Evolutionary conservation across 1,284 basidiomycete genomes (phyloP), one percentile per base, ranked within the genome.

Genomic region (Pyrrhoderma noxium): DNA sequence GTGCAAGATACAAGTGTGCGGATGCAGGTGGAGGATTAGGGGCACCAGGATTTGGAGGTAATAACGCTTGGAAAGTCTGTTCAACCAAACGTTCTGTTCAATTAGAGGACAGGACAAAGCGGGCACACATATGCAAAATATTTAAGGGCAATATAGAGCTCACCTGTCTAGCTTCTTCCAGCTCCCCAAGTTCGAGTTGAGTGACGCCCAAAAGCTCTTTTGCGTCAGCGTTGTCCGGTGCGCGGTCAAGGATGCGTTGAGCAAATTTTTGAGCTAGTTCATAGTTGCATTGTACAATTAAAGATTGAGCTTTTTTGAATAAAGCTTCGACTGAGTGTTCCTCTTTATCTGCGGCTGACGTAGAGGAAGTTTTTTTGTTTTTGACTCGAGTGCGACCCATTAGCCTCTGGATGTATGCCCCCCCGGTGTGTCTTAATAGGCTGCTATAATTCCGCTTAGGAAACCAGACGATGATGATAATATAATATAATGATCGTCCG

Each of bases 1-100:
- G 93, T 0, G 93, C 93, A 25, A 97, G 83, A 67, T 96, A 95
- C 0, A 96, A 74, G 67, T 94, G 81, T 4, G 89, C 88, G 21
- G 89, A 88, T 2, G 89, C 79, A 0, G 89, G 86, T n/a, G 87
- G 76, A 22, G 75, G 67, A 22, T 69, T 64, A 31, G 79, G 74
- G 13, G 82, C 74, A 61, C 77, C 65, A 48, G 76, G 70, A 67
- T 77, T 67, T 62, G 84, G 75, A 55, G 80, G 75, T 44, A 88
- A 58, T 43, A 89, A 64, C 2, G 79, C 75, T 59, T 70, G 64
- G 63, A 90, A 88, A 40, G 80, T 79, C 87, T 90, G 59, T 14
- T 44, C n/a, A n/a, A n/a, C n/a, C n/a, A 51, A 34, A 31, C 27
- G 27, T 31, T 31, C 27, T 31, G 27, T 31, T 31, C 27, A 31